Conservation (phyloP, 345 rosid genomes). For the Eutrema yunnanense region DNA sequence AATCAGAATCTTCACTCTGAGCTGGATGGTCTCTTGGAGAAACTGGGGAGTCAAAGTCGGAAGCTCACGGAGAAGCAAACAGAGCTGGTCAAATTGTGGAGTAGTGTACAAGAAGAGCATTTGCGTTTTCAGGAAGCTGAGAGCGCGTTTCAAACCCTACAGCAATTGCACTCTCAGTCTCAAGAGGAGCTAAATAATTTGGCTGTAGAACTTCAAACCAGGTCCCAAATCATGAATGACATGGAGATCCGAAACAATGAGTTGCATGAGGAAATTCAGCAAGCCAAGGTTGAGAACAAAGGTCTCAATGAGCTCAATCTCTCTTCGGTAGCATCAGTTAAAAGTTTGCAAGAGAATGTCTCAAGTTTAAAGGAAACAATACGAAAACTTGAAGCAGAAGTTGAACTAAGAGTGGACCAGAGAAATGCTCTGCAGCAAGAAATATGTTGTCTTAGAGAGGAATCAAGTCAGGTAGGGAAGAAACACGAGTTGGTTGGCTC, state of each 20-base stretch:
- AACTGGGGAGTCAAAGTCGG: slow-evolving; percentile 55
- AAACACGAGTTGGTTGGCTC: slow-evolving; percentile 51
- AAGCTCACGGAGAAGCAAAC: slow-evolving; percentile 83
- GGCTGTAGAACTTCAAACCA: slow-evolving; percentile 54
- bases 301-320: slow-evolving; percentile 40
- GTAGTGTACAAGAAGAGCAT: slow-evolving; percentile 82
- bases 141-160: slow-evolving; percentile 93
- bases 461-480: slow-evolving; percentile 55
- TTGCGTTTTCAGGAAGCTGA: slow-evolving; percentile 84
- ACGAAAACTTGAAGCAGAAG: slow-evolving; percentile 76
- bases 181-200: slow-evolving; percentile 84
- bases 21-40: slow-evolving; percentile 50
- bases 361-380: slow-evolving; percentile 58
- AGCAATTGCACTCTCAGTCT: slow-evolving; percentile 84
- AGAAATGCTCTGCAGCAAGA: slow-evolving; percentile 93
- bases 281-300: slow-evolving; percentile 51
- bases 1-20: slow-evolving; percentile 76
- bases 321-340: slow-evolving; percentile 47
- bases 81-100: slow-evolving; percentile 79
- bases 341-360: slow-evolving; percentile 64
- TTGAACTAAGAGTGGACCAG: slow-evolving; percentile 68
- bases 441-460: slow-evolving; percentile 80
- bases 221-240: slow-evolving; percentile 52
- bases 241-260: slow-evolving; percentile 56
- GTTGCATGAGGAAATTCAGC: slow-evolving; percentile 50